Conservation (phyloP, 768 basidiomycete genomes). For the Phanerochaete carnosa region DNA sequence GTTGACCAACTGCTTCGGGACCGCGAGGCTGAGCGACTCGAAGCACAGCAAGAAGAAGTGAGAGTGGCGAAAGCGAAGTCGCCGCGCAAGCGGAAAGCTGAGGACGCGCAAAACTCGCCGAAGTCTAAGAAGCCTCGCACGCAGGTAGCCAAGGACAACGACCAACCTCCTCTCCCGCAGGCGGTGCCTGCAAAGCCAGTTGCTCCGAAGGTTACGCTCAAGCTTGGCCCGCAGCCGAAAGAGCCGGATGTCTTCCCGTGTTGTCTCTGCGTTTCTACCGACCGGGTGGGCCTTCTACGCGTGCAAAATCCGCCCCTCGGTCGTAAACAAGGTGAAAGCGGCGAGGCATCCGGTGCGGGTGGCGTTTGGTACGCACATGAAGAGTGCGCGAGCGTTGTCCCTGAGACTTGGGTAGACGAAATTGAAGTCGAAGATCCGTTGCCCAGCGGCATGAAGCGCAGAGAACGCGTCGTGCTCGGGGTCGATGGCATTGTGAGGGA, state of each 20-base stretch:
- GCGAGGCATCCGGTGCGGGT: conserved; percentile 20
- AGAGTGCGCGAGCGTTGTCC: conserved; percentile 74
- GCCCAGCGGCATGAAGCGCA: conserved; percentile 31
- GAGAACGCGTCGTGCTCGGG: conserved; percentile 67
- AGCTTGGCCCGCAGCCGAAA: conserved; percentile 59
- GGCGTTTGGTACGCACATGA: conserved; percentile 76
- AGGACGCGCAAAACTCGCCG: conserved; percentile 35
- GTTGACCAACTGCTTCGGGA: conserved; percentile 81
- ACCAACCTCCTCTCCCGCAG: conserved; percentile 12
- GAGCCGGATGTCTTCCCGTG: conserved; percentile 60
- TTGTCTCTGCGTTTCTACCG: conserved; percentile 60
- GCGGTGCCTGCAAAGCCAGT: background rate
- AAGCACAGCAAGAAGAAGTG: conserved; percentile 18
- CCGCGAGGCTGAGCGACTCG: conserved; percentile 47
- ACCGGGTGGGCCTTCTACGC: conserved; percentile 50
- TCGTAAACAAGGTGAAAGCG: conserved; percentile 45
- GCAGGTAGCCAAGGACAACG: conserved; percentile 28
- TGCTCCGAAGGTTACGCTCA: conserved; percentile 54
- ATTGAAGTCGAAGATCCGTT: conserved; percentile 36
- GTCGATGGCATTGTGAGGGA: conserved; percentile 87
- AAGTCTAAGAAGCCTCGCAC: conserved; percentile 49
- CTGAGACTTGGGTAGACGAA: conserved; percentile 90
- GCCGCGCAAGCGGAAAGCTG: conserved; percentile 37
- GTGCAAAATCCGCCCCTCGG: conserved; percentile 66
- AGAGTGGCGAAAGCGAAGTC: conserved; percentile 17